A percentile compares a stretch with the other conserved stretches of the same genome.
Conservation (phyloP, 202 grass and related monocot species). For the Digitaria exilis region DNA sequence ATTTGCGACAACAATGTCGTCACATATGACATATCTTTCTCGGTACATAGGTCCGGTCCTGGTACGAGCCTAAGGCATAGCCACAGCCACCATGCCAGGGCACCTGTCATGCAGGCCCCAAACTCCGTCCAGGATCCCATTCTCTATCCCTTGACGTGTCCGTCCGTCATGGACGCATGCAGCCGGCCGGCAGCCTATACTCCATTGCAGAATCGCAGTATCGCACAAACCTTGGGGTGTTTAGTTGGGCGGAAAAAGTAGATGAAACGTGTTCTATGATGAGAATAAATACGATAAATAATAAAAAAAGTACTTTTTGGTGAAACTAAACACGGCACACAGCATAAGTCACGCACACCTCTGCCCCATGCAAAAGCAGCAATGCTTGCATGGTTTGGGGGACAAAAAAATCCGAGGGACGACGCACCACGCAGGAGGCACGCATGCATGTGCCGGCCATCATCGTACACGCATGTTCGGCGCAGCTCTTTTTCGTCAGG, state of each 20-base stretch:
- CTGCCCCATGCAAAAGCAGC: conserved; percentile 1
- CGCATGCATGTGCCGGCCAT: neutral
- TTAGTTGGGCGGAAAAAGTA: too few species aligned
- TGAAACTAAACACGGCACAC: neutral
- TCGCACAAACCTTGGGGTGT: too few species aligned
- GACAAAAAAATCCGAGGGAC: neutral
- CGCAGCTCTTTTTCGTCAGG: neutral
- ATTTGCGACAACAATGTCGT: neutral
- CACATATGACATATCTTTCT: neutral
- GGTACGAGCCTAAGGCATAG: neutral
- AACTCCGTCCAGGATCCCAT: neutral
- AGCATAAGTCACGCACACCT: neutral
- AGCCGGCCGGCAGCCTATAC: too few species aligned
- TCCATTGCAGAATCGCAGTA: too few species aligned
- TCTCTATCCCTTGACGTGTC: neutral
- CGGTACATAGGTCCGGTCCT: neutral
- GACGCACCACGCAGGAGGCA: neutral
- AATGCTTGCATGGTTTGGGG: neutral
- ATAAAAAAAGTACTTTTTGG: too few species aligned
- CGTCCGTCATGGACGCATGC: too few species aligned
- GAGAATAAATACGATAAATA: too few species aligned
- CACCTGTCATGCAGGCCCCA: neutral
- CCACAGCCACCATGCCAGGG: neutral
- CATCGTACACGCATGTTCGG: neutral
- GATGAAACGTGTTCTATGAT: too few species aligned